phyloP scores from a whole-genome alignment of 2,329 filamentous ascomycete genomes.

The Claviceps spartinae region DNA sequence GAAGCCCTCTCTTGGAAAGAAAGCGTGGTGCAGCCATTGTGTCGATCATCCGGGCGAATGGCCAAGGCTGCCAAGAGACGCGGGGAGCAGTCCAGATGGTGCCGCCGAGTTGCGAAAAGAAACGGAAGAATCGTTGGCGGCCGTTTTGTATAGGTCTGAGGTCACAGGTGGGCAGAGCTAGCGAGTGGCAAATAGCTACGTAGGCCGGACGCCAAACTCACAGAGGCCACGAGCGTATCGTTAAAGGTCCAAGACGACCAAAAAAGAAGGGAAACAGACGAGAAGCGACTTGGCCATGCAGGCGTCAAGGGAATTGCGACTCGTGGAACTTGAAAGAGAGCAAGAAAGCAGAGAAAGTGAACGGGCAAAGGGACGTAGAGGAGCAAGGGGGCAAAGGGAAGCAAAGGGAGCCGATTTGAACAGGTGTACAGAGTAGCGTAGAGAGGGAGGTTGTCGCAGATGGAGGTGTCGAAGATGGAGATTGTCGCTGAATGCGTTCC shows the following conservation, averaged over 20 bases:
- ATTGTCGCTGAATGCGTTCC: neutral
- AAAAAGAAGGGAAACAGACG: neutral
- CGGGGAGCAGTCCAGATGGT: neutral
- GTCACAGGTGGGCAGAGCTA: neutral
- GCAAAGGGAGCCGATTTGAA: neutral
- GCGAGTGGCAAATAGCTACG: neutral
- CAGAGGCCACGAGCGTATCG: neutral
- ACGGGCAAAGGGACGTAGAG: neutral
- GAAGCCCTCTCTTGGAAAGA: constrained; percentile 16
- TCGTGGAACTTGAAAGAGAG: neutral
- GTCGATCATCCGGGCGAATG: constrained; percentile 1
- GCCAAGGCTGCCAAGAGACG: neutral
- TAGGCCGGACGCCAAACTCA: neutral
- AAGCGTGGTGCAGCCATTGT: constrained; percentile 12
- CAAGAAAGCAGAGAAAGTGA: neutral
- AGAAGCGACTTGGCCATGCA: neutral
- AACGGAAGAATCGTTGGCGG: neutral
- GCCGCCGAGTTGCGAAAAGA: neutral
- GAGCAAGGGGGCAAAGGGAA: neutral
- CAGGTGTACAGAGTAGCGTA: too few relatives aligned
- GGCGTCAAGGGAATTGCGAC: neutral
- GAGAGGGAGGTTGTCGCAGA: neutral
- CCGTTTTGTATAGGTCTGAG: neutral
- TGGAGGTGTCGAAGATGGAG: neutral
- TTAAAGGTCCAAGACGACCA: neutral